Evolutionary conservation across 805 yeast species (phyloP).

Genomic region (Pichia paraexigua): DNA sequence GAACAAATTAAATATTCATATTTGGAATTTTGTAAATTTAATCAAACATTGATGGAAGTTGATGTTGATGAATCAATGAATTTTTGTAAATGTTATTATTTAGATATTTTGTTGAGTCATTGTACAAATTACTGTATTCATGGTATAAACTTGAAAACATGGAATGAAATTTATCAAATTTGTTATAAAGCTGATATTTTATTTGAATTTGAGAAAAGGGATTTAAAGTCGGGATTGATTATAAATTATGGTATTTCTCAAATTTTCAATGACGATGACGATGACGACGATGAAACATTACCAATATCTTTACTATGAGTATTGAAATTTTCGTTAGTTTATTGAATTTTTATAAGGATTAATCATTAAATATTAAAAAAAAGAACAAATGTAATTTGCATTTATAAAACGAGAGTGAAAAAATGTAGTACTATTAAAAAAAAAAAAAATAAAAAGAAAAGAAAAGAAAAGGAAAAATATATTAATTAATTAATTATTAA

Average conservation of each 20-base stretch:
- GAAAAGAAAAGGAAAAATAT: too few species aligned
- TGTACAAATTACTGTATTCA: conserved; percentile 20
- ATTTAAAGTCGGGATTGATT: neutral
- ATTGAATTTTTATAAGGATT: too few species aligned
- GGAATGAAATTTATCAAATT: neutral
- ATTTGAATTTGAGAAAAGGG: neutral
- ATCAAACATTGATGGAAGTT: neutral
- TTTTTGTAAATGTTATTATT: conserved; percentile 24
- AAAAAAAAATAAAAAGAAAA: too few species aligned
- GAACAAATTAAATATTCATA: neutral
- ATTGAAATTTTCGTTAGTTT: neutral
- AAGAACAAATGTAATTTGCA: neutral
- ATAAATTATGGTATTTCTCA: neutral
- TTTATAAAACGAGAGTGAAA: neutral
- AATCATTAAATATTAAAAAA: too few species aligned
- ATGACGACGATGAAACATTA: neutral
- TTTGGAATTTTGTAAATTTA: conserved; percentile 1
- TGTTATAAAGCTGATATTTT: neutral
- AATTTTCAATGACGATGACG: too few species aligned
- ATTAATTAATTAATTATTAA: too few species aligned
- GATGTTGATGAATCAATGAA: neutral
- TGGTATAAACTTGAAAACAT: conserved; percentile 1
- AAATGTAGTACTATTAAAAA: too few species aligned
- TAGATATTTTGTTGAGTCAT: conserved; percentile 17
- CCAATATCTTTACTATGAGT: neutral